Base-by-base conservation (phyloP, 2,329 filamentous ascomycete species). In the Aspergillus uvarum region DNA sequence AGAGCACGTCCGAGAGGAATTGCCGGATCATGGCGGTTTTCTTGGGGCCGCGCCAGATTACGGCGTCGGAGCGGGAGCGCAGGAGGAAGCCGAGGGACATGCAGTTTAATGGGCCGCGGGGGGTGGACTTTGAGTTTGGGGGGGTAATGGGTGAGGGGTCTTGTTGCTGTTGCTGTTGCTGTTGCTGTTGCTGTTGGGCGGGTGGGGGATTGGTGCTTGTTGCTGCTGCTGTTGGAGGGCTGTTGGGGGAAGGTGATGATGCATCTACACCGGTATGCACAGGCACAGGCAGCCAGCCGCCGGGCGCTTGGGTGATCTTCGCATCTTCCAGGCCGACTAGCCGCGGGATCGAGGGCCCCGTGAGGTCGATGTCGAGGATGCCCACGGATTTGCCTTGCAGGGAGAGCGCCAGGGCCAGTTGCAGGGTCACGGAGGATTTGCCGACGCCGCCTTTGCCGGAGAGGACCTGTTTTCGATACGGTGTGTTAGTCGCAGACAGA, bases 21-120 rank as follows among this genome's bases (percentile, higher is more conserved):
- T 99, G 95, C 47, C 93, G 87, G 60, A 99, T 92, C 95, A 99
- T 99, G 54, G 95, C 95, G 4, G 95, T 99, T 80, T 99, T 99
- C 79, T 99, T 99, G 2, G 95, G 95, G 0, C 95, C 95, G 56
- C 95, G 87, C 95, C 95, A 99, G 44, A 99, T 95, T 0, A 99
- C 93, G 0, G 95, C 94, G 69, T 97, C 92, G 63, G 90, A 91
- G 68, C 94, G 83, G 62, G 87, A 86, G 3, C 89, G 87, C 5
- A 99, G 83, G 6, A 99, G 84, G 70, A 99, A 98, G 2, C 93
- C 95, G 1, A 99, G 82, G 58, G 92, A 96, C 90, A 98, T 97
- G 75, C 92, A 95, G 62, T 79, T 75, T 42, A 82, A 72, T 16
- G 78, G 75, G 32, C 79, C 79, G 22, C 71, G 71, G 4, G 63